phyloP scores from a whole-genome alignment of 306 rosid genomes.

The Parietaria judaica region DNA sequence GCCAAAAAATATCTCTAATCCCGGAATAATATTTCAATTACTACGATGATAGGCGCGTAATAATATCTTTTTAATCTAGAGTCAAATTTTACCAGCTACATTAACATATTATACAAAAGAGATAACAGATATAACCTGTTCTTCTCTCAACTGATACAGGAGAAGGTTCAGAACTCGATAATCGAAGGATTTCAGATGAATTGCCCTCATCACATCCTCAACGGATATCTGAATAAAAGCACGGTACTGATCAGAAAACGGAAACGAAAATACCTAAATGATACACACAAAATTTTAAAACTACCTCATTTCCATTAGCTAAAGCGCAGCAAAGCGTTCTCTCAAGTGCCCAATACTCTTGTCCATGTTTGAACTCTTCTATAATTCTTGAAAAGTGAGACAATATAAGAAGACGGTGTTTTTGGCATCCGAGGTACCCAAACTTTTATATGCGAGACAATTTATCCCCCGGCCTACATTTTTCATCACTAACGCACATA shows the following conservation, averaged over 20 bases:
- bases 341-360: slow-evolving; percentile 87
- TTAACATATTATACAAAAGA: too few relatives aligned
- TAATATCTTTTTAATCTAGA: neutral
- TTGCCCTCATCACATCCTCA: slow-evolving; percentile 74
- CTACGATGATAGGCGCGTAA: neutral
- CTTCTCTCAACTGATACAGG: slow-evolving; percentile 68
- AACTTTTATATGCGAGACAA: too few relatives aligned
- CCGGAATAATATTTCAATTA: too few relatives aligned
- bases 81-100: too few relatives aligned
- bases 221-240: slow-evolving; percentile 45
- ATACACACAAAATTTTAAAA: neutral
- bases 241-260: slow-evolving; percentile 18
- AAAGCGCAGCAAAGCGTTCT: slow-evolving; percentile 75
- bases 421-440: neutral
- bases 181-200: slow-evolving; percentile 81
- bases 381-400: slow-evolving; percentile 42
- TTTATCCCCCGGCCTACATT: too few relatives aligned
- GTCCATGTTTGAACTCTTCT: slow-evolving; percentile 64
- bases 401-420: slow-evolving; percentile 14
- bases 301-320: slow-evolving; percentile 45
- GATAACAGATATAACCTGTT: too few relatives aligned
- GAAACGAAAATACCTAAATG: neutral
- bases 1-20: too few relatives aligned
- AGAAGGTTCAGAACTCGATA: slow-evolving; percentile 87
- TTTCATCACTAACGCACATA: too few relatives aligned